phyloP scores from a whole-genome alignment of 2,329 filamentous ascomycete genomes.

The Alternaria burnsii region DNA sequence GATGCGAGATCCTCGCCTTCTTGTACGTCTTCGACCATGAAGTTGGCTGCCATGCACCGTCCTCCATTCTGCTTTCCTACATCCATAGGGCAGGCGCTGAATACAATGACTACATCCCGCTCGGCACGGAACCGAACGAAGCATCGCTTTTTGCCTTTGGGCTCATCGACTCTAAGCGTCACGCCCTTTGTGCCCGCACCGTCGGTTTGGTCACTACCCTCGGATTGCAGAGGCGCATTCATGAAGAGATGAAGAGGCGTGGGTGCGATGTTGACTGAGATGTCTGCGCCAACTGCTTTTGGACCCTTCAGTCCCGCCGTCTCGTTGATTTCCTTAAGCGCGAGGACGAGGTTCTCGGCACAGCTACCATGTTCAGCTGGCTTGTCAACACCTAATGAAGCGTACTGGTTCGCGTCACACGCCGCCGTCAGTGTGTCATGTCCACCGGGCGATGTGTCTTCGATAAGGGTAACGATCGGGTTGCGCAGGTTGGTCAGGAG shows the following conservation, averaged over 20 bases:
- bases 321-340: constrained; percentile 59
- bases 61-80: constrained; percentile 49
- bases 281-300: constrained; percentile 57
- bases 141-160: constrained; percentile 46
- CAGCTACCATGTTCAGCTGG: constrained; percentile 58
- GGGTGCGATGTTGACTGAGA: constrained; percentile 58
- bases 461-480: constrained; percentile 57
- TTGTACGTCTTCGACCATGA: constrained; percentile 47
- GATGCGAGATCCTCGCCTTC: constrained; percentile 35
- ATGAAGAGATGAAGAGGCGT: constrained; percentile 58
- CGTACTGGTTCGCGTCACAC: constrained; percentile 57
- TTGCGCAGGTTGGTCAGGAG: constrained; percentile 58
- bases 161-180: constrained; percentile 40
- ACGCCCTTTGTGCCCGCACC: constrained; percentile 43
- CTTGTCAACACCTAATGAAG: constrained; percentile 53
- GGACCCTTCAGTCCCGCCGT: constrained; percentile 57
- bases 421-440: constrained; percentile 60
- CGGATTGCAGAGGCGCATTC: constrained; percentile 41
- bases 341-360: constrained; percentile 60
- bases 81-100: constrained; percentile 52
- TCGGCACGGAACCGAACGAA: constrained; percentile 48
- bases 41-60: constrained; percentile 51
- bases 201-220: constrained; percentile 17
- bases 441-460: constrained; percentile 55
- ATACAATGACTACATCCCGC: constrained; percentile 48